Base-by-base conservation (phyloP, 371 early-diverging fungal genomes). In the Nematocida homosporus region DNA sequence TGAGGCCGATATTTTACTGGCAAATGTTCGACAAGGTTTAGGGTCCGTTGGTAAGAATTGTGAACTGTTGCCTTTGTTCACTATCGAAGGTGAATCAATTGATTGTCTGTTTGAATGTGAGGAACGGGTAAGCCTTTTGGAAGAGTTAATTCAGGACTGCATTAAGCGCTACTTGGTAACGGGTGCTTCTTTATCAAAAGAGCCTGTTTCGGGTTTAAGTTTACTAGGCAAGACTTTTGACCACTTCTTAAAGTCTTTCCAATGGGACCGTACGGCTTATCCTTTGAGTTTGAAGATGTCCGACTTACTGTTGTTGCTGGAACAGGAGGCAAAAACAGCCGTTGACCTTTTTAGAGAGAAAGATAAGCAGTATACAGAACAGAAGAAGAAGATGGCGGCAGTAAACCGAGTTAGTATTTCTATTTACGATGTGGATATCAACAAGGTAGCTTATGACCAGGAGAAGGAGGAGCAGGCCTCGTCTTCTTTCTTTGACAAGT, bases 171-270 rank as follows among this genome's bases (percentile, higher is more conserved):
- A 72, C 38, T 18, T 10, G 25, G 10, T 37, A 2, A 13, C 35
- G 6, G 60, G 63, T 42, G 29, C 5, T 35, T 27, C 16, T 4
- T 16, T 61, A 5, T n/a, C 16, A 6, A 16, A 20, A 23, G 44
- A 13, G 1, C 20, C 5, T 16, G 18, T 59, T 0, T 34, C 25
- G n/a, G 75, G 63, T 50, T 53, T 30, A 13, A 16, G 20, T 30
- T 38, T 72, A 6, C 60, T 72, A 8, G 75, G 75, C 18, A 72
- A 63, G 63, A 51, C 41, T 3, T 72, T 72, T 37, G 75, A 72
- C 75, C 63, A 72, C 30, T 72, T 60, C 37, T 40, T 72, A 23
- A 72, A 72, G 53, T 48, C 75, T 13, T 72, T 72, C 53, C 20
- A 25, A 13, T 72, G 75, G 75, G 51, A 59, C 34, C 20, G 34